These are phyloP conservation scores for Myochromella boudieri DNA, from an alignment of 768 basidiomycete genomes.

Conservation along the genomic window DNA sequence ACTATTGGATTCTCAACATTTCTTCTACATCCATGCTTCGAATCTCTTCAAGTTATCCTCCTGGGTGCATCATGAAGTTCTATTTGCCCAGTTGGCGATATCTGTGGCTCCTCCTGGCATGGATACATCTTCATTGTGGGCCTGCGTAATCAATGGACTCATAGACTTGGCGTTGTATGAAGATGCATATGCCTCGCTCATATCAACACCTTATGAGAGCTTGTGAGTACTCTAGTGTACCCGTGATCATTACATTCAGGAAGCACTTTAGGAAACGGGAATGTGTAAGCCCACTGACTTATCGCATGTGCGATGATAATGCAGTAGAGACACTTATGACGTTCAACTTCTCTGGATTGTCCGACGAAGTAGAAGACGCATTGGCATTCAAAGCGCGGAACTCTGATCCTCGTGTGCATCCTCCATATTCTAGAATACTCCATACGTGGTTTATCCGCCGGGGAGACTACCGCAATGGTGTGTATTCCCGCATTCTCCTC, in stretches of 20 bases:
- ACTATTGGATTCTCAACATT: slow-evolving; percentile 58
- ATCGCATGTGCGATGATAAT: slow-evolving; percentile 90
- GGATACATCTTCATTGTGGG: slow-evolving; percentile 76
- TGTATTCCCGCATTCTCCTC: slow-evolving; percentile 26
- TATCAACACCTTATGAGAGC: slow-evolving; percentile 70
- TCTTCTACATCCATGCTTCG: slow-evolving; percentile 78
- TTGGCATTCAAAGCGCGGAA: slow-evolving; percentile 93
- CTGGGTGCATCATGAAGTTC: slow-evolving; percentile 60
- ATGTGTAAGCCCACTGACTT: slow-evolving; percentile 77
- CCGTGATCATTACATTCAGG: slow-evolving; percentile 8
- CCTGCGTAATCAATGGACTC: slow-evolving; percentile 71
- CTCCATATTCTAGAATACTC: slow-evolving; percentile 88
- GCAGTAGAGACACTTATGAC: slow-evolving; percentile 76
- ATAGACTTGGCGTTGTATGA: slow-evolving; percentile 76
- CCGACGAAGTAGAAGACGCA: slow-evolving; percentile 84
- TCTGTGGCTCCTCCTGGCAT: slow-evolving; percentile 55
- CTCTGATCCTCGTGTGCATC: slow-evolving; percentile 81
- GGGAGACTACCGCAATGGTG: slow-evolving; percentile 91
- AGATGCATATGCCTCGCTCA: slow-evolving; percentile 82
- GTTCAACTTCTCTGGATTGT: slow-evolving; percentile 82
- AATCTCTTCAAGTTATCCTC: slow-evolving; percentile 66
- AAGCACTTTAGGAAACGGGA: slow-evolving; percentile 66
- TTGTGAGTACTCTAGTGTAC: slow-evolving; percentile 55
- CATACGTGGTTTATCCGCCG: slow-evolving; percentile 90
- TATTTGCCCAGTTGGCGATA: slow-evolving; percentile 79